These are phyloP conservation scores for Geotrichum fermentans DNA, from an alignment of 1,139 yeast genomes.

Conservation along the genomic window DNA sequence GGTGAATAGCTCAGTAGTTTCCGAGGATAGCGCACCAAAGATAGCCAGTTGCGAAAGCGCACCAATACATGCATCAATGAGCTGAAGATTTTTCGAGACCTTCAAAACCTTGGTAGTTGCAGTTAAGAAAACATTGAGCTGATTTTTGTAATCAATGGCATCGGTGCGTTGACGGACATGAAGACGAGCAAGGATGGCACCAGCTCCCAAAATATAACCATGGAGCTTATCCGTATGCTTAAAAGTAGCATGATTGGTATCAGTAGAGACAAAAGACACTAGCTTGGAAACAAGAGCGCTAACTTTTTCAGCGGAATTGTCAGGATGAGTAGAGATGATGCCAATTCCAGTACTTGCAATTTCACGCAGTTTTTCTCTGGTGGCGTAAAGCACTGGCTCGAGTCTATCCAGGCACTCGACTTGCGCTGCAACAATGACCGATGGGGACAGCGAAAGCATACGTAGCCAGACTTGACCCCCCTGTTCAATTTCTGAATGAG, in stretches of 20 bases:
- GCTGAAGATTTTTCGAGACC: slow-evolving; percentile 15
- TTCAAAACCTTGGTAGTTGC: slow-evolving; percentile 4
- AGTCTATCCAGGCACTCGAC: slow-evolving; percentile 16
- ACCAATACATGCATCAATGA: slow-evolving; percentile 41
- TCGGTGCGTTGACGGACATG: slow-evolving; percentile 40
- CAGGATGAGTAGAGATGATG: slow-evolving; percentile 49
- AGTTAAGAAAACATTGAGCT: slow-evolving; percentile 1
- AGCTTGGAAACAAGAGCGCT: slow-evolving; percentile 20
- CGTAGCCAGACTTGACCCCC: slow-evolving; percentile 33
- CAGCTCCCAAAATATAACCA: slow-evolving; percentile 40
- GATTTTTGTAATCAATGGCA: slow-evolving; percentile 13
- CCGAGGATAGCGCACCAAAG: slow-evolving; percentile 51
- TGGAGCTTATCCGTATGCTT: slow-evolving; percentile 20
- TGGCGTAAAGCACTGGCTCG: slow-evolving; percentile 27
- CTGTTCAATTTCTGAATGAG: slow-evolving; percentile 18
- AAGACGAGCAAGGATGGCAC: slow-evolving; percentile 53
- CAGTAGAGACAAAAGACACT: slow-evolving; percentile 7
- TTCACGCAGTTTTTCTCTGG: slow-evolving; percentile 30
- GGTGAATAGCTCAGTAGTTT: slow-evolving; percentile 25
- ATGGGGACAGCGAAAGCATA: slow-evolving; percentile 30
- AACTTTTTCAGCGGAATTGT: slow-evolving; percentile 26
- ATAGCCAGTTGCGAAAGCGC: slow-evolving; percentile 54
- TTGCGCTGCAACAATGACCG: slow-evolving; percentile 24
- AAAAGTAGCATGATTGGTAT: slow-evolving; percentile 13
- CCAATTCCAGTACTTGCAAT: slow-evolving; percentile 50